Evolutionary conservation across 2,329 filamentous ascomycete genomes (phyloP).

Genomic region (Aspergillus uvarum): DNA sequence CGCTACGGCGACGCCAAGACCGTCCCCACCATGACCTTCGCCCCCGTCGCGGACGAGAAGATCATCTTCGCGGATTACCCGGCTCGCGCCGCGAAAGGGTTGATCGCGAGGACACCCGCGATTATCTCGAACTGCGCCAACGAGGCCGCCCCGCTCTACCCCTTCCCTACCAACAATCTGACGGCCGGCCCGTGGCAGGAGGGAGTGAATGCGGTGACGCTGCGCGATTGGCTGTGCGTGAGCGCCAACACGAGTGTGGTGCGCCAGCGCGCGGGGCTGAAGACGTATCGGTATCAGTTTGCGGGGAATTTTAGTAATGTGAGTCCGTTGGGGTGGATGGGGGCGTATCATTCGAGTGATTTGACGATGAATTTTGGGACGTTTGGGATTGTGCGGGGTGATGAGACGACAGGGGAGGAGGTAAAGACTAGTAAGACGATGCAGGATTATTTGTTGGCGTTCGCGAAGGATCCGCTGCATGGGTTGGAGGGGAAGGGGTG

Average conservation of each 20-base stretch:
- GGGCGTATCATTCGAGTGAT: constrained; percentile 1
- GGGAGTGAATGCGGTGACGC: not conserved
- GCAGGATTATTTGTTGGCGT: constrained; percentile 2
- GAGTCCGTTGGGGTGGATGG: constrained; percentile 1
- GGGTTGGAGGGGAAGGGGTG: not conserved
- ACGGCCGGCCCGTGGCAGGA: not conserved
- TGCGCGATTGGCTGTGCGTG: not conserved
- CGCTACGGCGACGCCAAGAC: not conserved
- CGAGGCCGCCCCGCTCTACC: not conserved
- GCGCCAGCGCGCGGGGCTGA: not conserved
- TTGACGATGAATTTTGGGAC: constrained; percentile 1
- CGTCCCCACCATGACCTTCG: not conserved
- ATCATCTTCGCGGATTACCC: not conserved
- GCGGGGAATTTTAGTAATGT: not conserved
- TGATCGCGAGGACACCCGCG: not conserved
- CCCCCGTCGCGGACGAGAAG: not conserved
- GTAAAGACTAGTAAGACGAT: not conserved
- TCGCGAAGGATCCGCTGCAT: not conserved
- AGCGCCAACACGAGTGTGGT: not conserved
- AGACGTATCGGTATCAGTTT: not conserved
- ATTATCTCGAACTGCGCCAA: constrained; percentile 3
- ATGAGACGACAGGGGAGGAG: not conserved
- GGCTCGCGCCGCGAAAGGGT: not conserved
- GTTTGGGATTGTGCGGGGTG: not conserved
- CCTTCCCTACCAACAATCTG: not conserved